Base-by-base conservation (phyloP, 2,329 filamentous ascomycete species). In the Aureobasidium namibiae region DNA sequence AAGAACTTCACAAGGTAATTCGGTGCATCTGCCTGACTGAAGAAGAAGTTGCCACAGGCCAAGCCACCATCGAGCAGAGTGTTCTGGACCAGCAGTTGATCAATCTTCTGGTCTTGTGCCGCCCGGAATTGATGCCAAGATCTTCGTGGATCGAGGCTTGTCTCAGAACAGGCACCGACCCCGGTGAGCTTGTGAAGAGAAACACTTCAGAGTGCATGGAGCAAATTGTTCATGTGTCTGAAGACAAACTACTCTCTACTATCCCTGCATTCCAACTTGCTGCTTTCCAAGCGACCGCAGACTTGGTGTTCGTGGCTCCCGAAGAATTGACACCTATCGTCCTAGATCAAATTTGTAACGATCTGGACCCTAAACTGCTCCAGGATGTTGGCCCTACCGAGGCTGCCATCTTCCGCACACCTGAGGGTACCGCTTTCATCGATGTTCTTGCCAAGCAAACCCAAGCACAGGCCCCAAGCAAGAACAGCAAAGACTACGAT, bases 401-500 rank as follows among this genome's bases (percentile, higher is more conserved):
- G 72, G 90, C 91, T 29, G 92, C 91, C 16, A 97, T 99, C 61
- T 94, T 92, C 72, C 86, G 90, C 45, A 96, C 92, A 0, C 88
- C 91, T 1, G 90, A 95, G 70, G 92, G 91, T 1, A 92, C 87
- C 1, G 82, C 86, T 14, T 97, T 95, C 66, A 81, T 99, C 21
- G 94, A 99, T 73, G 89, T 97, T 0, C 80, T 99, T 6, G 89
- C 88, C 34, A 92, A 90, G 69, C 95, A 95, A 70, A 78, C 85
- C 1, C 83, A 84, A 61, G 83, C 83, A 62, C 77, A 80, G 38
- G 76, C 87, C 2, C 85, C 90, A 3, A 87, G 91, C 74, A 97
- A 96, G 75, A 96, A 90, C 67, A 87, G 84, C 50, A 96, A 95
- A 71, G 94, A 97, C 70, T 96, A 96, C 67, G 90, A 99, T 66